These are phyloP conservation scores for Pseudocercospora ulei DNA, from an alignment of 2,329 filamentous ascomycete species.

Conservation along the genomic window DNA sequence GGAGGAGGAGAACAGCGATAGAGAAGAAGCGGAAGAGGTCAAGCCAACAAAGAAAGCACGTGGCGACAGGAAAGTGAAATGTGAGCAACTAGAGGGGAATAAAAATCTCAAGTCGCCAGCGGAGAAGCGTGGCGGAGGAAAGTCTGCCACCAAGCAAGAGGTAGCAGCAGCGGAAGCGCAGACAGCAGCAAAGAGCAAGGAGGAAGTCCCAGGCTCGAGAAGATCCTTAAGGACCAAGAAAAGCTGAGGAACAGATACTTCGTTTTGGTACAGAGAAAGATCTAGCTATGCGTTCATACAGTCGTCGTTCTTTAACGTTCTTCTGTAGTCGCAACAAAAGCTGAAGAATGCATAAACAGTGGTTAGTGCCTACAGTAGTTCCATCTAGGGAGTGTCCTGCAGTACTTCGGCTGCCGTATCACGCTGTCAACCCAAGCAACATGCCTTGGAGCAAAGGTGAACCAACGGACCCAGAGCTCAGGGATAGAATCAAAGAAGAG, in stretches of 20 bases:
- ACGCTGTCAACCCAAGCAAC: background rate
- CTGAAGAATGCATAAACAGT: background rate
- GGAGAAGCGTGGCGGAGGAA: slow-evolving; percentile 15
- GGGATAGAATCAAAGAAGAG: slow-evolving; percentile 32
- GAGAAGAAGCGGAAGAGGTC: slow-evolving; percentile 23
- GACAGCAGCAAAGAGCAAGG: slow-evolving; percentile 18
- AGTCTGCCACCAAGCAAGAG: slow-evolving; percentile 14
- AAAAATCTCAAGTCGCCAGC: slow-evolving; percentile 6
- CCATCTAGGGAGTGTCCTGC: background rate
- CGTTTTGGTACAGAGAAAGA: background rate
- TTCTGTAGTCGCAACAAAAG: too few species aligned
- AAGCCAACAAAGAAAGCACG: slow-evolving; percentile 22
- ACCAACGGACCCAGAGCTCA: slow-evolving; percentile 31
- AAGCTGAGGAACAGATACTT: background rate
- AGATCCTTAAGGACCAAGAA: slow-evolving; percentile 21
- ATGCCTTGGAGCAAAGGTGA: slow-evolving; percentile 32
- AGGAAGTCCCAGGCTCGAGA: slow-evolving; percentile 21
- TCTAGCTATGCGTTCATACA: too few species aligned
- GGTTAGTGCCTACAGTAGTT: slow-evolving; percentile 5
- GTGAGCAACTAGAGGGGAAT: slow-evolving; percentile 7
- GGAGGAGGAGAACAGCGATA: slow-evolving; percentile 19
- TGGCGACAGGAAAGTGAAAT: slow-evolving; percentile 12
- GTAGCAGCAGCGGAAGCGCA: slow-evolving; percentile 17
- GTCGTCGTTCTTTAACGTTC: too few species aligned
- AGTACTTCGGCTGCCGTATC: background rate